Base-by-base conservation (phyloP, 2,329 filamentous ascomycete species). In the Arthrobotrys pseudoclavata region DNA sequence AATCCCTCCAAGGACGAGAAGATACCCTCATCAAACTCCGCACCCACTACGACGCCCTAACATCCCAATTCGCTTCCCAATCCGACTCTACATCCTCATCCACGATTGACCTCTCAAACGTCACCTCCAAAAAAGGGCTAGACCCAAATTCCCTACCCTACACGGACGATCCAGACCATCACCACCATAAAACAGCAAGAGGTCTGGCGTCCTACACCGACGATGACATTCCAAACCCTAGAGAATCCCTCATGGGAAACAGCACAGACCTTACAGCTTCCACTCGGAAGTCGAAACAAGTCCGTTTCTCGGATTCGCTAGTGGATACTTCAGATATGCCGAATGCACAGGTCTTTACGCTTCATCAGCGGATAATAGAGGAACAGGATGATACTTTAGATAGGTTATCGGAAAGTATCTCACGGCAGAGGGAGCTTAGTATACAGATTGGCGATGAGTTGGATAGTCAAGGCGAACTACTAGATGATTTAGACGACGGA, bases 401-500 rank as follows among this genome's bases (percentile, higher is more conserved):
- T 83, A 87, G 88, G 9, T 86, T 99, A 3, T 93, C 94, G n/a
- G 89, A 90, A 82, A 93, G 90, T 72, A 97, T 99, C 80, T 89
- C 92, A 3, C 89, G 96, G 45, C 96, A 98, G 86, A 88, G 96
- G 61, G 93, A 98, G 85, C 87, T 99, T 79, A 94, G 91, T 83
- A 96, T 97, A 86, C 93, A 96, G 85, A 98, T 99, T 82, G 95
- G 96, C 31, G 92, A 97, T 83, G 96, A 99, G 86, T 87, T 99
- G 40, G 96, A 98, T 81, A 91, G 90, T 80, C 96, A 99, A 82
- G 92, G 96, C 42, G 87, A 91, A 81, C 87, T 99, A 86, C 86
- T 99, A 31, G 95, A 97, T 83, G 95, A 97, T 81, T 90, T 96
- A 52, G 96, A 98, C 82, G 88, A 88, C 52, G 88, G 91, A 20